phyloP scores from a whole-genome alignment of 441 rosid species.

The Arabidopsis lyrata region DNA sequence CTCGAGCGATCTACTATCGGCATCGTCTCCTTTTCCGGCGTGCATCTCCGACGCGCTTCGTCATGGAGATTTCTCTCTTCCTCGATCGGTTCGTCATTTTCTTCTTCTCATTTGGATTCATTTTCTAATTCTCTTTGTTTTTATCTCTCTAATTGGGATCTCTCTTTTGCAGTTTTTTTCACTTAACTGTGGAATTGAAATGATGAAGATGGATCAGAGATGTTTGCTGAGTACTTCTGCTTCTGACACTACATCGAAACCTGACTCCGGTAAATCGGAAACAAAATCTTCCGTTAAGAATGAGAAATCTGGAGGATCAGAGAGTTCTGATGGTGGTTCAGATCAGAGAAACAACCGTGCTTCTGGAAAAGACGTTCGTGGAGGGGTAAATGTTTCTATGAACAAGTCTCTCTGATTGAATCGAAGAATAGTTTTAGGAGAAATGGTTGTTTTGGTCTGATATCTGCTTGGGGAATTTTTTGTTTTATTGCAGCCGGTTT shows the following conservation, averaged over 20 bases:
- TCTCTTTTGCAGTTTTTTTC: constrained; percentile 43
- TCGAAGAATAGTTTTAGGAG: not conserved
- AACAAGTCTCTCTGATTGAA: constrained; percentile 1
- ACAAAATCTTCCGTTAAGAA: constrained; percentile 49
- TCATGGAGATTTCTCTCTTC: constrained; percentile 44
- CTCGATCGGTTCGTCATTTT: constrained; percentile 51
- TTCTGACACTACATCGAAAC: constrained; percentile 31
- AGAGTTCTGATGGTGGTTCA: constrained; percentile 52
- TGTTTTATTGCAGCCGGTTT: constrained; percentile 68
- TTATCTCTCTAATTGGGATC: not conserved
- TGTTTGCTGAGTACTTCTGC: constrained; percentile 47
- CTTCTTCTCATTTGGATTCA: not conserved
- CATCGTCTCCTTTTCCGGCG: constrained; percentile 37
- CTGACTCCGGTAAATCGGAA: constrained; percentile 38
- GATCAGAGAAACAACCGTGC: constrained; percentile 40
- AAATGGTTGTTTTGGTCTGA: not conserved
- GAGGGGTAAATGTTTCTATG: constrained; percentile 68
- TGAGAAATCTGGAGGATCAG: constrained; percentile 63
- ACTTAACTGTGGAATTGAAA: constrained; percentile 44
- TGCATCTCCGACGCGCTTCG: constrained; percentile 28
- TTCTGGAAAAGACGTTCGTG: constrained; percentile 81
- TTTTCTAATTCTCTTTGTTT: not conserved
- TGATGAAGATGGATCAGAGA: constrained; percentile 45
- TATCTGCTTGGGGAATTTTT: constrained; percentile 30
- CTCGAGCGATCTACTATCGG: constrained; percentile 33